Percentiles rank a stretch among this genome's conserved stretches.
phyloP scores from a whole-genome alignment of 306 rosid species.

The Cicer pinnatifidum region DNA sequence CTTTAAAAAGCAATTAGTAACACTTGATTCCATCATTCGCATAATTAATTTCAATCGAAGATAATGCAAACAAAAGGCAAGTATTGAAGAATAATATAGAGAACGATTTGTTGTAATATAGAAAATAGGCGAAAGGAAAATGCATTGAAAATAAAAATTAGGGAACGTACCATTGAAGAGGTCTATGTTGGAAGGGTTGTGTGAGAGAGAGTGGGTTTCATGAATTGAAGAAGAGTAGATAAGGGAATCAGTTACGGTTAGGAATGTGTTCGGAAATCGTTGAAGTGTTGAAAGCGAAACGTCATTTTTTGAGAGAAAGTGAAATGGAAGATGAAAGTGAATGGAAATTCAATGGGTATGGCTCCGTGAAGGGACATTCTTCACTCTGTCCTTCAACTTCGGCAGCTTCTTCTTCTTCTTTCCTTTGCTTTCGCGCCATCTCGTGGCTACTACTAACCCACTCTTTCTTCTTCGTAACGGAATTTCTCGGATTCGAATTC shows the following conservation, averaged over 20 bases:
- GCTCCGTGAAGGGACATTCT: conserved; percentile 69
- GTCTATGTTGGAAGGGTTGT: conserved; percentile 43
- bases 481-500: conserved; percentile 10
- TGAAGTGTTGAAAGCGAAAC: conserved; percentile 25
- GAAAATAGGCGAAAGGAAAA: conserved; percentile 13
- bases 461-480: conserved; percentile 38
- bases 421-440: conserved; percentile 87
- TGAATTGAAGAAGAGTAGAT: conserved; percentile 32
- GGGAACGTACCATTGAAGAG: conserved; percentile 63
- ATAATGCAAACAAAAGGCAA: neutral
- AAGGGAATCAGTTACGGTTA: conserved; percentile 38
- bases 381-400: conserved; percentile 70
- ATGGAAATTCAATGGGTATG: conserved; percentile 54
- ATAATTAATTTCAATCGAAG: neutral
- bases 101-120: neutral
- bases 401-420: conserved; percentile 56
- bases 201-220: conserved; percentile 48
- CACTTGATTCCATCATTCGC: neutral
- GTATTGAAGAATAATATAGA: neutral
- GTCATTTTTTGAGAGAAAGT: conserved; percentile 35
- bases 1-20: no score
- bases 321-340: conserved; percentile 47
- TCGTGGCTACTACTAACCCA: conserved; percentile 61
- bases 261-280: conserved; percentile 32
- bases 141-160: conserved; percentile 4